Evolutionary conservation across 108 stramenopile genomes (phyloP).

Genomic region (Skeletonema menzelii): DNA sequence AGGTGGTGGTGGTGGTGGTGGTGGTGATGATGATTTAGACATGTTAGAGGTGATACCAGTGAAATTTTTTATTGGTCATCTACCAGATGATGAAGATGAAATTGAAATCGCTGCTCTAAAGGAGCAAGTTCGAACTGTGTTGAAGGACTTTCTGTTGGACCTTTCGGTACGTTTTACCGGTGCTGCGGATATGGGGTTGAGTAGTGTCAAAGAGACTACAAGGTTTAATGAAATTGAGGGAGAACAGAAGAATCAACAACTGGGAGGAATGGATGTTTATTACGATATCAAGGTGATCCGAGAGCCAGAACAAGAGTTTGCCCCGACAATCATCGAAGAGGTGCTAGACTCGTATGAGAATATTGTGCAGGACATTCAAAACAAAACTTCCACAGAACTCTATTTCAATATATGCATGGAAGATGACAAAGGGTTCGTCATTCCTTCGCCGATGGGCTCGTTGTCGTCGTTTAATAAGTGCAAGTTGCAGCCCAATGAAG

Average conservation of each 20-base stretch:
- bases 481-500: neutral
- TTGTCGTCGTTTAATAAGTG: neutral
- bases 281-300: conserved; percentile 28
- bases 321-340: conserved; percentile 25
- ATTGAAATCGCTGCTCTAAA: conserved; percentile 8
- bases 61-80: conserved; percentile 1
- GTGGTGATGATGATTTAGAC: too few species aligned
- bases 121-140: conserved; percentile 13
- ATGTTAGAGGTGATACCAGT: conserved; percentile 19
- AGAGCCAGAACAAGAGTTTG: conserved; percentile 10
- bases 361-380: conserved; percentile 13
- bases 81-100: conserved; percentile 38
- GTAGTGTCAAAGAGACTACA: conserved; percentile 15
- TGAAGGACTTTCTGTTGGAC: conserved; percentile 1
- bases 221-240: neutral
- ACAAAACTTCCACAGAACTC: neutral
- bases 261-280: conserved; percentile 11
- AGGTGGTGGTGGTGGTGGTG: too few species aligned
- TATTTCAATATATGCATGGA: neutral
- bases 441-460: neutral
- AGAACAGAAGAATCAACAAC: neutral
- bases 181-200: conserved; percentile 20
- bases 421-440: neutral
- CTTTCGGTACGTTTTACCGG: neutral
- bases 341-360: conserved; percentile 22